Evolutionary conservation across 768 basidiomycete genomes (phyloP).

Genomic region (Russula foetens): DNA sequence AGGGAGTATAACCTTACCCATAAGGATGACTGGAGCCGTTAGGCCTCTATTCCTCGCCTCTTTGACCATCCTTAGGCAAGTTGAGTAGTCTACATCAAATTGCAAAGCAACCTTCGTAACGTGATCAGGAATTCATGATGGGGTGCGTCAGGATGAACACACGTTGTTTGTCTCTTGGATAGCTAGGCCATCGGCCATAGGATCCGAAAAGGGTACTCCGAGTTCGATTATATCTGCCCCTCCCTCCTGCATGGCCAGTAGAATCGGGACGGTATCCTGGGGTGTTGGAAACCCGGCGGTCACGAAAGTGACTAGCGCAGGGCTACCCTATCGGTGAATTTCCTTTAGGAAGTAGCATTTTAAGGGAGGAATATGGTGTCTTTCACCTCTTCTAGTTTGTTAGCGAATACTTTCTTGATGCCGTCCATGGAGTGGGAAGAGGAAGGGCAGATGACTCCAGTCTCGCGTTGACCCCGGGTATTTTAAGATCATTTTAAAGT

Average conservation of each 20-base stretch:
- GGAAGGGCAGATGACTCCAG: background rate
- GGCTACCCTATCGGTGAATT: slow-evolving; percentile 35
- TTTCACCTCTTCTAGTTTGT: slow-evolving; percentile 49
- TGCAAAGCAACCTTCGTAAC: slow-evolving; percentile 66
- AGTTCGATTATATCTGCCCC: slow-evolving; percentile 94
- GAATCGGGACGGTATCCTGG: slow-evolving; percentile 74
- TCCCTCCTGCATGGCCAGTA: slow-evolving; percentile 90
- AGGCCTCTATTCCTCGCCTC: slow-evolving; percentile 80
- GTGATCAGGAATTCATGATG: background rate
- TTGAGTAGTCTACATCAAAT: slow-evolving; percentile 69
- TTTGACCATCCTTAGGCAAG: slow-evolving; percentile 63
- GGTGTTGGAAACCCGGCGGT: slow-evolving; percentile 86
- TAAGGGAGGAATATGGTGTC: background rate
- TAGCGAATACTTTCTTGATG: slow-evolving; percentile 59
- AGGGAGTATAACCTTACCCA: slow-evolving; percentile 50
- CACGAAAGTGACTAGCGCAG: slow-evolving; percentile 79
- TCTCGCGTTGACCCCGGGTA: too few species aligned
- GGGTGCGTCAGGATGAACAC: slow-evolving; percentile 24
- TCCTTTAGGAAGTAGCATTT: background rate
- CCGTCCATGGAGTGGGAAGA: slow-evolving; percentile 47
- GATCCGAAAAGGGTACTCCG: slow-evolving; percentile 93
- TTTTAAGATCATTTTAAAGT: too few species aligned
- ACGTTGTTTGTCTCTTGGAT: slow-evolving; percentile 96
- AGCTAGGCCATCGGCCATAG: slow-evolving; percentile 89
- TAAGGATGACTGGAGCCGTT: slow-evolving; percentile 80